These are phyloP conservation scores for Amylocarpus encephaloides DNA, from an alignment of 2,329 filamentous ascomycete genomes.

Conservation along the genomic window DNA sequence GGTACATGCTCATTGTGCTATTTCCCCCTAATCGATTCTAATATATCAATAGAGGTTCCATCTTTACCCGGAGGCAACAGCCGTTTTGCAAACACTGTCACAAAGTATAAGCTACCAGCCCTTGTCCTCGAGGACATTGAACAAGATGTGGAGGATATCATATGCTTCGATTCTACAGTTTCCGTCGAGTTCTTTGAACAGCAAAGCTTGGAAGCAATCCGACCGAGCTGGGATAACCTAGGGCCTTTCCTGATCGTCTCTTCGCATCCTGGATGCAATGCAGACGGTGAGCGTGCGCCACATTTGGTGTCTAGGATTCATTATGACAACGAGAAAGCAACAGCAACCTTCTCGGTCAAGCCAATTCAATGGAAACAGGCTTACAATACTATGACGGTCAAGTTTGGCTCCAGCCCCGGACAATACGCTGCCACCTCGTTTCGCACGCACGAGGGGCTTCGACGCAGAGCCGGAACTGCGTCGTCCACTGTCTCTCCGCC, in stretches of 20 bases:
- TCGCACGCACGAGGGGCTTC: constrained; percentile 10
- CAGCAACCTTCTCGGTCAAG: constrained; percentile 4
- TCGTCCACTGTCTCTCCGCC: background rate
- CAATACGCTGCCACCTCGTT: constrained; percentile 7
- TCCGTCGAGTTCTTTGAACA: constrained; percentile 1
- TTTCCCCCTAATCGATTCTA: background rate
- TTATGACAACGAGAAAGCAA: constrained; percentile 6
- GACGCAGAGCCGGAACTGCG: background rate
- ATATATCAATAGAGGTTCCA: constrained; percentile 2
- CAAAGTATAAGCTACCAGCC: constrained; percentile 17
- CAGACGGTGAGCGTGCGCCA: constrained; percentile 8
- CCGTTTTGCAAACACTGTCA: constrained; percentile 14
- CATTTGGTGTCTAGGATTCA: constrained; percentile 10
- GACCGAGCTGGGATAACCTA: constrained; percentile 8
- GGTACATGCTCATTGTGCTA: constrained; percentile 2
- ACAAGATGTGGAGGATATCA: constrained; percentile 3
- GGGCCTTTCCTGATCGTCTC: constrained; percentile 8
- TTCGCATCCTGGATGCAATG: constrained; percentile 11
- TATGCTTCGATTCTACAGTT: constrained; percentile 12
- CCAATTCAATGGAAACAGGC: constrained; percentile 12
- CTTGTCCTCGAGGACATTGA: constrained; percentile 18
- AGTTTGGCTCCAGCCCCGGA: constrained; percentile 11
- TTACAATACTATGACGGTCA: constrained; percentile 16
- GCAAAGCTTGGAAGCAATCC: constrained; percentile 2
- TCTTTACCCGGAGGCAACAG: constrained; percentile 7